Base-by-base conservation (phyloP, 192 early-diverging fungal genomes). In the Physocladia obscura region DNA sequence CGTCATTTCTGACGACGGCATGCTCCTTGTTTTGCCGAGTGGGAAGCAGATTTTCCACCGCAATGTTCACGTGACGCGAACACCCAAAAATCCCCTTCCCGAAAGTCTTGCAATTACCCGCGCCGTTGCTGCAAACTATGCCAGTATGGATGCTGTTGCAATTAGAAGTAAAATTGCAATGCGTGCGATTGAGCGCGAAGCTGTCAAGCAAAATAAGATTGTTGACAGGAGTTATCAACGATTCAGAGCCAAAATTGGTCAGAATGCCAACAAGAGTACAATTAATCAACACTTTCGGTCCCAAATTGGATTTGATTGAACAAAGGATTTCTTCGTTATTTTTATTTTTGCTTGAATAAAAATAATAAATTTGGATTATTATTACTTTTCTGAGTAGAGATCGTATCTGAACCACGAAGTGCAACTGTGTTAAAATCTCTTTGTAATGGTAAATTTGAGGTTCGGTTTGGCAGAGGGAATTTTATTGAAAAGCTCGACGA, bases 11-110 rank as follows among this genome's bases (percentile, higher is more conserved):
- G 90, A 90, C 30, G 91, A 97, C 75, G 91, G 92, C 51, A 87
- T 90, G 39, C 89, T 93, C 74, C 80, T 99, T 39, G 81, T 95
- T 36, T 82, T 99, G 40, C 95, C 97, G 21, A 90, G 77, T 30
- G 97, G 97, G 31, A 21, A 39, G 21, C 22, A 4, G 11, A 51
- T 72, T 26, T 51, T 72, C 32, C 31, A 72, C 70, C 37, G 38
- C n/a, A 27, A 72, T 21, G 70, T 58, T 3, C 57, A 72, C 51
- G 50, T 50, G 6, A 55, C 32, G 5, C 70, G 60, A 21, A 26
- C 35, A 21, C 60, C 70, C 4, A 55, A 61, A 55, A 37, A 13
- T n/a, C 49, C 51, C 13, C 59, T 61, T 27, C 60, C 69, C 21
- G 60, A 72, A 8, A 50, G 59, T 21, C 59, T 72, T 17, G 70